These are phyloP conservation scores for Globisporangium uncinulatum DNA, from an alignment of 352 stramenopile species.

Conservation along the genomic window DNA sequence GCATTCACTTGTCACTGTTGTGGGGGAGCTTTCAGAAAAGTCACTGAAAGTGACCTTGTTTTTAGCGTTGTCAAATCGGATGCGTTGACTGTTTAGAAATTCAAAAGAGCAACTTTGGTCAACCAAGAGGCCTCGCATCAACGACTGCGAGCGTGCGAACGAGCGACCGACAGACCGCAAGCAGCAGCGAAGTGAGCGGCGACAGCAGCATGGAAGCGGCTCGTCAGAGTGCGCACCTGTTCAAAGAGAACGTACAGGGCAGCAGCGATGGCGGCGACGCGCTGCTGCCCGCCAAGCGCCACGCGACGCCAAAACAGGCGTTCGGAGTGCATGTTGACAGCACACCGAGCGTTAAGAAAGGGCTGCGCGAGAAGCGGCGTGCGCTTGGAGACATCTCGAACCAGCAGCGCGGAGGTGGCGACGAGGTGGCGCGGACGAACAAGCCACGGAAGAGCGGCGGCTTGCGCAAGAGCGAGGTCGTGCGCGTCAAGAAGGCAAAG, in stretches of 20 bases:
- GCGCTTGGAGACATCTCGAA: slow-evolving; percentile 77
- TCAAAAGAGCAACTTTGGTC: too few relatives aligned
- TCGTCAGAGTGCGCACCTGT: slow-evolving; percentile 22
- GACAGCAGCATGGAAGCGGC: slow-evolving; percentile 43
- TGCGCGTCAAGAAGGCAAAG: slow-evolving; percentile 18
- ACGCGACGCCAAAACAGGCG: slow-evolving; percentile 21
- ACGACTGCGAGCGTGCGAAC: too few relatives aligned
- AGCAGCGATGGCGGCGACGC: slow-evolving; percentile 7
- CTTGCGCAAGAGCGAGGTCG: slow-evolving; percentile 12
- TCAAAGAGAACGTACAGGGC: slow-evolving; percentile 73
- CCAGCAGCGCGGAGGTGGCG: slow-evolving; percentile 34
- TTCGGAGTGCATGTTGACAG: slow-evolving; percentile 39
- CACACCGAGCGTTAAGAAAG: slow-evolving; percentile 29
- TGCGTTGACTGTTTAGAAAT: too few relatives aligned
- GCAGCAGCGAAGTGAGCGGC: not conserved
- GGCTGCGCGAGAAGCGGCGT: slow-evolving; percentile 30
- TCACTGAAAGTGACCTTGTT: too few relatives aligned
- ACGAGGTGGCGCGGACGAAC: slow-evolving; percentile 14
- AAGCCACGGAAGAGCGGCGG: slow-evolving; percentile 15
- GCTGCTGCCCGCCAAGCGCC: slow-evolving; percentile 16
- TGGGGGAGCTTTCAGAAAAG: too few relatives aligned
- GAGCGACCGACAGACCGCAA: not conserved
- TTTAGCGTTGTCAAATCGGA: too few relatives aligned
- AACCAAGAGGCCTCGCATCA: too few relatives aligned
- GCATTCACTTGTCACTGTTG: too few relatives aligned